Conservation (phyloP, 305 asterid genomes). For the Plantago lanceolata region DNA sequence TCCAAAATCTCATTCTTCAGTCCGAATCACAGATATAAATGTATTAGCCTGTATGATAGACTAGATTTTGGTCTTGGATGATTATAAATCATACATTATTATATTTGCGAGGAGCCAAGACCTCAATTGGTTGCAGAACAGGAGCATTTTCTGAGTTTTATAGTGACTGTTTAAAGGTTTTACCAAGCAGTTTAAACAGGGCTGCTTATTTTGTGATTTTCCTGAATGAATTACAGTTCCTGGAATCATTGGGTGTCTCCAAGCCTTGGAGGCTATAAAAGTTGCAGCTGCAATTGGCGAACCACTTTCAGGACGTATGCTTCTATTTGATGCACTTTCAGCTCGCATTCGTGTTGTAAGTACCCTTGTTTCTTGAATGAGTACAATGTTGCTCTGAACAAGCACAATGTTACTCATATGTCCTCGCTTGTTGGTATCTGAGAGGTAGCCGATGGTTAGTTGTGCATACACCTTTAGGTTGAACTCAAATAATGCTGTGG, state of each 20-base stretch:
- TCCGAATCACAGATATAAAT: too few species aligned
- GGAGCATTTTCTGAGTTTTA: background rate
- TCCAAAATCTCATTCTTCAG: too few species aligned
- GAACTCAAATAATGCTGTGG: too few species aligned
- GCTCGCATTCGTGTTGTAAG: constrained; percentile 75
- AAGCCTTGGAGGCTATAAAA: constrained; percentile 91
- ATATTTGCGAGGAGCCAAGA: background rate
- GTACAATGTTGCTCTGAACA: too few species aligned
- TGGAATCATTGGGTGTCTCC: constrained; percentile 90
- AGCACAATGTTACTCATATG: too few species aligned
- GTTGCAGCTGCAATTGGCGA: constrained; percentile 78
- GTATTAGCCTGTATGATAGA: too few species aligned
- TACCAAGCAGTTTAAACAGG: background rate
- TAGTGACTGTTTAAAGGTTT: constrained; percentile 13
- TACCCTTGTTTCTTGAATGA: constrained; percentile 10
- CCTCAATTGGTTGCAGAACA: constrained; percentile 6
- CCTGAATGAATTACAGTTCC: constrained; percentile 56
- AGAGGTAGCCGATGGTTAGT: too few species aligned
- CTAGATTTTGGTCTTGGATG: too few species aligned
- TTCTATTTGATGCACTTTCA: constrained; percentile 50
- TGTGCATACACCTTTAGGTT: too few species aligned
- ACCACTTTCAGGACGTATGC: constrained; percentile 86
- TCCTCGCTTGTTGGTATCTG: too few species aligned
- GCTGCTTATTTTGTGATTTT: constrained; percentile 15
- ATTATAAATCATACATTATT: too few species aligned